A percentile compares a stretch with the other conserved stretches of the same genome.
Conservation (phyloP, 2,329 filamentous ascomycete species). For the Pseudogymnoascus sp. region DNA sequence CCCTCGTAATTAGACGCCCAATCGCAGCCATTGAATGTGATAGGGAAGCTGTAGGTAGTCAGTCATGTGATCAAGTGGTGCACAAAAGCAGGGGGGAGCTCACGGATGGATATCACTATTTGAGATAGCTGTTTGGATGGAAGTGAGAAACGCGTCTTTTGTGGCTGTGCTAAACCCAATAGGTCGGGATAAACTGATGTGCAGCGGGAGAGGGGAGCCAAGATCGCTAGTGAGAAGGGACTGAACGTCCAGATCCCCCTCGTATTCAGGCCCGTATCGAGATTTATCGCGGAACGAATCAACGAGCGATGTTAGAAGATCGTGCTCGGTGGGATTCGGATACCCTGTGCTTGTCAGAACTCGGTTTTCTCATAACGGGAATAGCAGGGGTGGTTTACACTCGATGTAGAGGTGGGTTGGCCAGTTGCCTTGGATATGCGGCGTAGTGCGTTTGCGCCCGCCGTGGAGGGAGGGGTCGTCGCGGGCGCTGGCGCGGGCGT, state of each 20-base stretch:
- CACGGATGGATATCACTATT: constrained; percentile 38
- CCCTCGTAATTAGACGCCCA: constrained; percentile 62
- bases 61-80: constrained; percentile 15
- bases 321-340: constrained; percentile 42
- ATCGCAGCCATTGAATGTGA: constrained; percentile 37
- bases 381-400: constrained; percentile 49
- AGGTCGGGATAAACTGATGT: constrained; percentile 84
- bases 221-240: constrained; percentile 72
- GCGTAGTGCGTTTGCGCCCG: constrained; percentile 72
- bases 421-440: constrained; percentile 87
- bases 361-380: constrained; percentile 1
- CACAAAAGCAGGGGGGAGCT: constrained; percentile 21
- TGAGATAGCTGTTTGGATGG: constrained; percentile 41
- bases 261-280: constrained; percentile 19
- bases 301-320: constrained; percentile 39
- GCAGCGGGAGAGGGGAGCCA: constrained; percentile 69
- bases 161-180: constrained; percentile 66
- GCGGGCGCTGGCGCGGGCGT: constrained; percentile 64
- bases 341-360: constrained; percentile 41
- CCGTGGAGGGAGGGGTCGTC: constrained; percentile 83
- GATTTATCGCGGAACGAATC: constrained; percentile 27
- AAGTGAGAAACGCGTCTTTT: constrained; percentile 59
- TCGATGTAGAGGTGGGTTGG: constrained; percentile 88
- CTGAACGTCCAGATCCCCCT: constrained; percentile 41
- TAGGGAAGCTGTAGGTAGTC: constrained; percentile 19